phyloP scores from a whole-genome alignment of 1,284 basidiomycete species.

The Ceratobasidium sp. region DNA sequence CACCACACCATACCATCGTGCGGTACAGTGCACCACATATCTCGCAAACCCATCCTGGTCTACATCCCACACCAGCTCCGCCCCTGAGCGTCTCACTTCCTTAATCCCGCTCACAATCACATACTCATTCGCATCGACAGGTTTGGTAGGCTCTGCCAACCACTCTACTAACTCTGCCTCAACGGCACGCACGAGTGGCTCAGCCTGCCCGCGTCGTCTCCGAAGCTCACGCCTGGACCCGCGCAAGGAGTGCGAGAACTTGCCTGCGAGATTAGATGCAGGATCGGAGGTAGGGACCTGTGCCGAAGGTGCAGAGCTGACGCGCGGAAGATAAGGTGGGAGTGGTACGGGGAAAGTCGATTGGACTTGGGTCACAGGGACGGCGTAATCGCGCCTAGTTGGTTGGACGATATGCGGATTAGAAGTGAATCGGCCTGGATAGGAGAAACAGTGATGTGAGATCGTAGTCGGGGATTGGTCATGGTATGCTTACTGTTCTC shows the following conservation, averaged over 20 bases:
- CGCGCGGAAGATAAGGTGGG: constrained; percentile 72
- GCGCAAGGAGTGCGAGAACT: constrained; percentile 77
- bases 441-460: constrained; percentile 40
- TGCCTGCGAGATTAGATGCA: constrained; percentile 70
- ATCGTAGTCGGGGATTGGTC: constrained; percentile 1
- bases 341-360: constrained; percentile 79
- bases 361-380: constrained; percentile 59
- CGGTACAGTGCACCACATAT: constrained; percentile 82
- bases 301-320: constrained; percentile 61
- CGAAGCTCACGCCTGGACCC: constrained; percentile 75
- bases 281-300: constrained; percentile 53
- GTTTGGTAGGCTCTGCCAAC: constrained; percentile 63
- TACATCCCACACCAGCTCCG: constrained; percentile 75
- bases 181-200: constrained; percentile 69
- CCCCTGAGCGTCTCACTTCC: constrained; percentile 71
- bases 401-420: constrained; percentile 76
- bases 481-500: constrained; percentile 69
- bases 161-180: constrained; percentile 63
- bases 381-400: constrained; percentile 63
- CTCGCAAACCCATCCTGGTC: constrained; percentile 74
- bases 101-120: constrained; percentile 62
- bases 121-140: constrained; percentile 68
- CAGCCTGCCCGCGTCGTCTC: constrained; percentile 66
- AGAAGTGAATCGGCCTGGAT: constrained; percentile 69
- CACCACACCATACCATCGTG: constrained; percentile 77